Conservation (phyloP, 768 basidiomycete species). For the Neoboletus magnificus region DNA sequence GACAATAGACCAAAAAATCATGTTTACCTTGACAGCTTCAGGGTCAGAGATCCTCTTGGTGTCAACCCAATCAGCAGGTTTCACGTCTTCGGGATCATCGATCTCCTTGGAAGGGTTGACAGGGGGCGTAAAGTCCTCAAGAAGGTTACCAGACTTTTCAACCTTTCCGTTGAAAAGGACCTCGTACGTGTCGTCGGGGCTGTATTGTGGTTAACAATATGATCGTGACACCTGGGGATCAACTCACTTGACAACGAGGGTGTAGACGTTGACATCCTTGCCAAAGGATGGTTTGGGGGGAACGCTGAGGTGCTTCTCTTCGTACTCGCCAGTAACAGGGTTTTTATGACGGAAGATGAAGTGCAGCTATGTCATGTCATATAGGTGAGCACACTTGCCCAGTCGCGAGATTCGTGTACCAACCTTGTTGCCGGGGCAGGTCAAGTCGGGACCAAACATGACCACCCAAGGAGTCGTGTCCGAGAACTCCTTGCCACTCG, state of each 20-base stretch:
- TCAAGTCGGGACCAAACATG: constrained; percentile 98
- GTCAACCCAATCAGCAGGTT: constrained; percentile 94
- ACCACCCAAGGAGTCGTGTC: constrained; percentile 93
- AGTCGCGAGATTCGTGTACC: neutral
- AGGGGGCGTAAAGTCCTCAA: constrained; percentile 90
- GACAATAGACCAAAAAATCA: neutral
- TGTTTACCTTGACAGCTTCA: constrained; percentile 68
- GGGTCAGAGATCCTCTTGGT: constrained; percentile 80
- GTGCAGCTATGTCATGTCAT: constrained; percentile 60
- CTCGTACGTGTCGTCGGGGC: constrained; percentile 92
- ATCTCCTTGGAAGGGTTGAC: constrained; percentile 95
- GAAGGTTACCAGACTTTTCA: constrained; percentile 74
- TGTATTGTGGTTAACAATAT: constrained; percentile 28
- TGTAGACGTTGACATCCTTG: constrained; percentile 92
- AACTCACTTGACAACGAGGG: constrained; percentile 84
- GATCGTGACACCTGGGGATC: neutral
- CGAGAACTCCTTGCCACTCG: constrained; percentile 87
- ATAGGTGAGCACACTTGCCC: neutral
- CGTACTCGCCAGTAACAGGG: constrained; percentile 87
- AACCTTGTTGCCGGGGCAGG: constrained; percentile 89
- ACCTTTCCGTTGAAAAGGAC: constrained; percentile 87
- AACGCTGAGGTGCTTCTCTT: constrained; percentile 92
- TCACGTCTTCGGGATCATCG: constrained; percentile 86
- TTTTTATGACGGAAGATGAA: constrained; percentile 99
- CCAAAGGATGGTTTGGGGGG: constrained; percentile 84